Evolutionary conservation across 129 eudicot species (phyloP).

Genomic region (Chrysanthemum makinoi): DNA sequence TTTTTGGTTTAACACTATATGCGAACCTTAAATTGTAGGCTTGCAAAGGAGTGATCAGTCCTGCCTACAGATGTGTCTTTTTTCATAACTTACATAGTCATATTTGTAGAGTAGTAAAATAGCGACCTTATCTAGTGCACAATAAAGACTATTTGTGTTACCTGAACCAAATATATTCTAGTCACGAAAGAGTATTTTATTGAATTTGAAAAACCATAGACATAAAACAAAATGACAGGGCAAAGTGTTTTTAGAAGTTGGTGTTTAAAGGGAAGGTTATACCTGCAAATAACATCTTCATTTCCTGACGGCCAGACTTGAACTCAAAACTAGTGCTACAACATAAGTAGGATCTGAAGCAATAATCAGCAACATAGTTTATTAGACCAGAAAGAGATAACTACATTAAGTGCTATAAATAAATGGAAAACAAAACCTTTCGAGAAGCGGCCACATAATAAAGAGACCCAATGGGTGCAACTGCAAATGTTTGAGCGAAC

Average conservation of each 20-base stretch:
- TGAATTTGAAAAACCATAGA: too few relatives aligned
- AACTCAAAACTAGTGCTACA: conserved; percentile 73
- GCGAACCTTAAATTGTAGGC: too few relatives aligned
- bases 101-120: too few relatives aligned
- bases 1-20: too few relatives aligned
- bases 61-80: too few relatives aligned
- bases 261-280: too few relatives aligned
- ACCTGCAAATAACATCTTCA: conserved; percentile 90
- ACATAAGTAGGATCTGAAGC: conserved; percentile 92
- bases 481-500: conserved; percentile 97
- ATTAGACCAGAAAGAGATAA: neutral
- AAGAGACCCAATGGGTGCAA: conserved; percentile 87
- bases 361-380: neutral
- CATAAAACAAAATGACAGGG: too few relatives aligned
- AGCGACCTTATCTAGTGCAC: neutral
- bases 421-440: conserved; percentile 42
- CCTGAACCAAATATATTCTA: neutral
- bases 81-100: too few relatives aligned
- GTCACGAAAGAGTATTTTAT: neutral
- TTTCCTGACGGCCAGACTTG: conserved; percentile 73
- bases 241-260: neutral
- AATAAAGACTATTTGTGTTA: neutral
- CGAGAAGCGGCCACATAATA: conserved; percentile 95
- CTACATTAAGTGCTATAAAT: neutral
- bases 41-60: too few relatives aligned